These are phyloP conservation scores for Trichoderma sp. DNA, from an alignment of 2,329 filamentous ascomycete species.

Conservation along the genomic window DNA sequence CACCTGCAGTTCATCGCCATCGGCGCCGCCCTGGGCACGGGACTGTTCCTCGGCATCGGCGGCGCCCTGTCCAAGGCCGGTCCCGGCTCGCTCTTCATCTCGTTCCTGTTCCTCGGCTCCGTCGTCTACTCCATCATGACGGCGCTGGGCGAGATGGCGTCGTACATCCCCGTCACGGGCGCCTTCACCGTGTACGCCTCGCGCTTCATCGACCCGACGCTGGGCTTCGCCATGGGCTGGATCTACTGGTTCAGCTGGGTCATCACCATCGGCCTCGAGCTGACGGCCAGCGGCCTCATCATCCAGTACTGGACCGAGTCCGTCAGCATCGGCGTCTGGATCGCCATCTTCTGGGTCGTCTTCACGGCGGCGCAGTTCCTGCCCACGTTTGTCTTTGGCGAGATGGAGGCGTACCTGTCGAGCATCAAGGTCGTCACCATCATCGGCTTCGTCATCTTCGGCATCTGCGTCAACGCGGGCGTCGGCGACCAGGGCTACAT, in stretches of 20 bases:
- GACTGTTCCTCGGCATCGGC: slow-evolving; percentile 71
- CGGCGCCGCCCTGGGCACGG: slow-evolving; percentile 70
- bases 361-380: slow-evolving; percentile 71
- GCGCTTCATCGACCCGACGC: slow-evolving; percentile 71
- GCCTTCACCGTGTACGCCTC: slow-evolving; percentile 76
- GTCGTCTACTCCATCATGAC: slow-evolving; percentile 78
- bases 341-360: slow-evolving; percentile 71
- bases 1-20: slow-evolving; percentile 56
- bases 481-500: slow-evolving; percentile 70
- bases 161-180: slow-evolving; percentile 74
- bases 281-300: slow-evolving; percentile 72
- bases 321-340: slow-evolving; percentile 70
- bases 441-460: slow-evolving; percentile 74
- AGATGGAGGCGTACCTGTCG: slow-evolving; percentile 78
- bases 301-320: slow-evolving; percentile 71
- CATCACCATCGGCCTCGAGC: slow-evolving; percentile 71
- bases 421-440: slow-evolving; percentile 77
- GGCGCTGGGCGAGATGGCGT: slow-evolving; percentile 71
- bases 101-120: slow-evolving; percentile 69
- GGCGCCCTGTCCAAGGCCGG: slow-evolving; percentile 64
- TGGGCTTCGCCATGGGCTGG: slow-evolving; percentile 80
- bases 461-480: slow-evolving; percentile 73
- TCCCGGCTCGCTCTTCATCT: slow-evolving; percentile 67
- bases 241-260: slow-evolving; percentile 82
- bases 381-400: slow-evolving; percentile 72